Percentiles rank a stretch among this genome's conserved stretches.
Conservation (phyloP, 2,329 filamentous ascomycete species). For the Colletotrichum limetticola region DNA sequence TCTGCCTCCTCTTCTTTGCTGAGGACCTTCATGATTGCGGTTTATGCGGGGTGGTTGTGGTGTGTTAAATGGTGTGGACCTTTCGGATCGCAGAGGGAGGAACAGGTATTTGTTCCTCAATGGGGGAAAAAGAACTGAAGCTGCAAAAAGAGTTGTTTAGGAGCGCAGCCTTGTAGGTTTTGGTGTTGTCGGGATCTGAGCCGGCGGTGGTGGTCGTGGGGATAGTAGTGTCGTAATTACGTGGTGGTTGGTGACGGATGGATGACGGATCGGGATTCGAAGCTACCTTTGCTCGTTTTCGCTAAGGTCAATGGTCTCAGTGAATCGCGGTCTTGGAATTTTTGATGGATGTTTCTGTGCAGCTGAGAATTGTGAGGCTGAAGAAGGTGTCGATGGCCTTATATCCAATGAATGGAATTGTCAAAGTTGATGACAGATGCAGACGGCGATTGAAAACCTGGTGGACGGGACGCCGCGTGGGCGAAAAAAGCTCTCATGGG, state of each 20-base stretch:
- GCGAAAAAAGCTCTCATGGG: conserved; percentile 21
- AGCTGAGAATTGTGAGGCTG: neutral
- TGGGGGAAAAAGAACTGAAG: neutral
- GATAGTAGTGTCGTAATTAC: conserved; percentile 27
- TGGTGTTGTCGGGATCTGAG: conserved; percentile 18
- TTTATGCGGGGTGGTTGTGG: neutral
- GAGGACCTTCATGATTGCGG: conserved; percentile 86
- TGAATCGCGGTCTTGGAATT: neutral
- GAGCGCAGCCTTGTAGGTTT: conserved; percentile 14
- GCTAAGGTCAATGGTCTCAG: neutral
- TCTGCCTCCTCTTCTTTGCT: conserved; percentile 91
- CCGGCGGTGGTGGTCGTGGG: conserved; percentile 5
- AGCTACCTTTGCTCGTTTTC: neutral
- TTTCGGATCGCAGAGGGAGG: neutral
- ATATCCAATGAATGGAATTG: conserved; percentile 9
- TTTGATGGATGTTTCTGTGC: neutral
- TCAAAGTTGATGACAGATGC: conserved; percentile 5
- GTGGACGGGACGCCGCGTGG: conserved; percentile 9
- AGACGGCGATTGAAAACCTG: conserved; percentile 31
- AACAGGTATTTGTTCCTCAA: conserved; percentile 14
- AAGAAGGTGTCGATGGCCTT: conserved; percentile 3
- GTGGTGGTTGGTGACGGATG: conserved; percentile 23
- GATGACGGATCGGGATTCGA: conserved; percentile 25
- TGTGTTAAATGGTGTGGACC: neutral
- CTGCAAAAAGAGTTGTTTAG: neutral